Evolutionary conservation across 73 alveolate species (phyloP).

Genomic region (Paramecium sexaurelia): DNA sequence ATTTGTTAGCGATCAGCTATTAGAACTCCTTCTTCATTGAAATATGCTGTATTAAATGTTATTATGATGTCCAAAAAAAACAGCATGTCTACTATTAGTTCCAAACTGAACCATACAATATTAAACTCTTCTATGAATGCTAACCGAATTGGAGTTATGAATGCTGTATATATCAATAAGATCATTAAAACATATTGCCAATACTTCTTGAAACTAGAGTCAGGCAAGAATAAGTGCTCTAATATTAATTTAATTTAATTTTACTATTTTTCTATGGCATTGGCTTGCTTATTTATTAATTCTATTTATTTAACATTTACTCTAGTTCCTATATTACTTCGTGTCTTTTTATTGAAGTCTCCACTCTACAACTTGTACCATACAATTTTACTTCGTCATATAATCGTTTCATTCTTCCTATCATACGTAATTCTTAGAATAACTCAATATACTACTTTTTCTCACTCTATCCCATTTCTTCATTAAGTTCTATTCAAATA

Average conservation of each 20-base stretch:
- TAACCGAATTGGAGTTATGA: constrained; percentile 85
- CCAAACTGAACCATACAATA: constrained; percentile 69
- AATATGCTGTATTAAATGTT: constrained; percentile 78
- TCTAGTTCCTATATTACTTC: constrained; percentile 51
- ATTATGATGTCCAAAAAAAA: constrained; percentile 81
- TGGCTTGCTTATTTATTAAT: constrained; percentile 4
- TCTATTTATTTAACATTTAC: constrained; percentile 38
- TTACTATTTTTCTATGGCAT: constrained; percentile 27
- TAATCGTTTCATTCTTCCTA: constrained; percentile 50
- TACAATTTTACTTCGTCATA: constrained; percentile 55
- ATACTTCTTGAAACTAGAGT: constrained; percentile 10
- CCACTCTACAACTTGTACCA: constrained; percentile 58
- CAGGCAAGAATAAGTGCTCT: constrained; percentile 24
- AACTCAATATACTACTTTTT: constrained; percentile 2
- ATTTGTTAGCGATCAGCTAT: constrained; percentile 77
- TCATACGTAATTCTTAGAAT: constrained; percentile 36
- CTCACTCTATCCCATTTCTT: constrained; percentile 60
- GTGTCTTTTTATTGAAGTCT: constrained; percentile 43
- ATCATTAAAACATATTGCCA: constrained; percentile 52
- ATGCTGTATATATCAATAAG: constrained; percentile 78
- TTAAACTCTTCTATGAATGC: constrained; percentile 82
- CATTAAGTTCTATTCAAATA: constrained; percentile 26
- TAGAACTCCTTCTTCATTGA: constrained; percentile 78
- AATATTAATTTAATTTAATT: not conserved
- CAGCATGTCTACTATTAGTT: constrained; percentile 71